Base-by-base conservation (phyloP, 306 rosid genomes). In the Prinsepia uniflora region DNA sequence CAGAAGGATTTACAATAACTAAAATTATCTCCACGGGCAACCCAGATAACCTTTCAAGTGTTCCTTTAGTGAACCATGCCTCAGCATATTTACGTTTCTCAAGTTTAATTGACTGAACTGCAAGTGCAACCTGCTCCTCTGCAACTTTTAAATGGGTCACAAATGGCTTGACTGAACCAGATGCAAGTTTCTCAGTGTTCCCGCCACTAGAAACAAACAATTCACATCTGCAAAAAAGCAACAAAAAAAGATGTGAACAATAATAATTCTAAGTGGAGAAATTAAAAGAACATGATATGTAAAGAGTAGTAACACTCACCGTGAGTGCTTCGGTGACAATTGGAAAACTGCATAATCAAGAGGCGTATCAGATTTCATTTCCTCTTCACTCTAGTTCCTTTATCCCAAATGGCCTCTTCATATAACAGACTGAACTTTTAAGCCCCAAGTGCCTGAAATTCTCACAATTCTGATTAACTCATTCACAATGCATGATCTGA, bases 11-110 rank as follows among this genome's bases (percentile, higher is more conserved):
- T 20, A 53, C 36, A 24, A 24, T 13, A 66, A 47, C 22, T 43
- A 48, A 58, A 42, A 30, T 13, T n/a, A 70, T 36, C 43, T 50
- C 13, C 43, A 66, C 18, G 65, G 42, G 55, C 54, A 78, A 55
- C 18, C 77, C 22, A 53, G 65, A 50, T 53, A 65, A 93, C 99
- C 97, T 95, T 88, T 91, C 99, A 69, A 95, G 85, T 14, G 99
- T 91, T 88, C 96, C 99, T 85, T 89, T 95, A 2, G 97, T 91
- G 84, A 95, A 95, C 99, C 99, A 95, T 0, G 76, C 57, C 79
- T 82, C 89, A 10, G 84, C 85, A 83, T 85, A 81, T 82, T 71
- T 83, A 68, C 48, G 72, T 59, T 81, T 85, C 78, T 88, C 97
- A 57, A 95, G 93, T 82, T 81, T 95, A 57, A 95, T 84, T n/a